These are phyloP conservation scores for Suillus subalutaceus DNA, from an alignment of 768 basidiomycete species.

Conservation along the genomic window DNA sequence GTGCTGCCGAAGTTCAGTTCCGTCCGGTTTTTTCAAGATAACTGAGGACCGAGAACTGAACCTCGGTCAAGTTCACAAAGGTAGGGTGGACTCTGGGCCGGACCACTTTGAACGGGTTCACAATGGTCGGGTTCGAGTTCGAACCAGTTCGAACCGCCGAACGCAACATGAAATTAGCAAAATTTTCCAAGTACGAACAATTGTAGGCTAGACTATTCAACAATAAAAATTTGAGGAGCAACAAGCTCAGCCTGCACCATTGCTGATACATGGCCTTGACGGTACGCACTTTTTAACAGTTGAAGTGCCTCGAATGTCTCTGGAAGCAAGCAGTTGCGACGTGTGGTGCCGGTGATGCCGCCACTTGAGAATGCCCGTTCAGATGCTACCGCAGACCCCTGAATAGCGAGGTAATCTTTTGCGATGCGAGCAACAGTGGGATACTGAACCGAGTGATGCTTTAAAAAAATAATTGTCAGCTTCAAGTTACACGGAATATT, in stretches of 20 bases:
- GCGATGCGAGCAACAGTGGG: conserved; percentile 3
- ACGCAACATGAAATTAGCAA: not conserved
- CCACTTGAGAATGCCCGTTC: conserved; percentile 27
- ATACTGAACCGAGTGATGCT: conserved; percentile 15
- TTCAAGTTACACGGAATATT: not conserved
- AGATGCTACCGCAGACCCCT: conserved; percentile 31
- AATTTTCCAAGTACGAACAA: not conserved
- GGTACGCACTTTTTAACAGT: conserved; percentile 4
- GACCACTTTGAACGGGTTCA: conserved; percentile 5
- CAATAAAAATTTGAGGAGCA: not conserved
- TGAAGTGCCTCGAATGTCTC: conserved; percentile 7
- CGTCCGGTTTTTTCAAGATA: conserved; percentile 4
- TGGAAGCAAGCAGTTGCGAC: conserved; percentile 4
- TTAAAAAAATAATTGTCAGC: conserved; percentile 8
- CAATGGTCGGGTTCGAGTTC: conserved; percentile 6
- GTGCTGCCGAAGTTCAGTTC: conserved; percentile 14
- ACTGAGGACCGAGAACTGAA: not conserved
- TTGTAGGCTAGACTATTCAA: conserved; percentile 6
- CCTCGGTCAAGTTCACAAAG: conserved; percentile 6
- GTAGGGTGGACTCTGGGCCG: not conserved
- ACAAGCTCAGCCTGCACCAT: conserved; percentile 2
- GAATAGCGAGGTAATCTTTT: conserved; percentile 23
- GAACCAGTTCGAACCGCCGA: conserved; percentile 5
- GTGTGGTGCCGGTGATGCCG: conserved; percentile 3
- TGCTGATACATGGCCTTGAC: not conserved